Evolutionary conservation across 192 early-diverging fungal genomes (phyloP), one percentile per base, ranked within the genome.

Genomic region (Spinellus fusiger): DNA sequence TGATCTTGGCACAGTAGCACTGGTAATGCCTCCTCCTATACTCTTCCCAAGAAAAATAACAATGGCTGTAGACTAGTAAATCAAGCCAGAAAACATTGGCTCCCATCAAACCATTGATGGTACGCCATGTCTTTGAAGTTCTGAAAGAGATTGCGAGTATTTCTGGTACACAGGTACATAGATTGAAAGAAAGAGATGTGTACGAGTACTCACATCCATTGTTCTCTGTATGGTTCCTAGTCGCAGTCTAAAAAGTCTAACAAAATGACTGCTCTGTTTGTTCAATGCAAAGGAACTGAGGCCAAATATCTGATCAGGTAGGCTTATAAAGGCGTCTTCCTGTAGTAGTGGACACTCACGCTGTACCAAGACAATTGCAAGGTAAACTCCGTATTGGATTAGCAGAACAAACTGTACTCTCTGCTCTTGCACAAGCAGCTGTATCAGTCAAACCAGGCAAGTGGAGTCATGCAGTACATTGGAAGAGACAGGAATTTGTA

Each of bases 321-420:
- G 25, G 9, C 58, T 18, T 10, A 12, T 7, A 13, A 40, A 0
- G 1, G 40, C 9, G n/a, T n/a, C n/a, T n/a, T n/a, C n/a, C n/a
- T n/a, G n/a, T n/a, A n/a, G n/a, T n/a, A n/a, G n/a, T n/a, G n/a
- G n/a, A n/a, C n/a, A n/a, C n/a, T n/a, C n/a, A n/a, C n/a, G n/a
- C n/a, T n/a, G n/a, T n/a, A n/a, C n/a, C n/a, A n/a, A 86, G 92
- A 49, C 89, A 88, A 18, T 68, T 95, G 34, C 93, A 95, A 69
- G 97, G 95, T 38, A 94, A 96, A 63, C 77, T 99, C 53, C 85
- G 98, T 22, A 98, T 99, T 61, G 95, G 96, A 26, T 73, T 99
- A 23, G 98, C 96, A 1, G 95, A 97, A 71, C 83, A 92, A 66
- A 95, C 94, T 0, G 86, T 99, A 18, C 80, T 96, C 31, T 82